Conservation (phyloP, 768 basidiomycete species). For the Lentinus brumalis region DNA sequence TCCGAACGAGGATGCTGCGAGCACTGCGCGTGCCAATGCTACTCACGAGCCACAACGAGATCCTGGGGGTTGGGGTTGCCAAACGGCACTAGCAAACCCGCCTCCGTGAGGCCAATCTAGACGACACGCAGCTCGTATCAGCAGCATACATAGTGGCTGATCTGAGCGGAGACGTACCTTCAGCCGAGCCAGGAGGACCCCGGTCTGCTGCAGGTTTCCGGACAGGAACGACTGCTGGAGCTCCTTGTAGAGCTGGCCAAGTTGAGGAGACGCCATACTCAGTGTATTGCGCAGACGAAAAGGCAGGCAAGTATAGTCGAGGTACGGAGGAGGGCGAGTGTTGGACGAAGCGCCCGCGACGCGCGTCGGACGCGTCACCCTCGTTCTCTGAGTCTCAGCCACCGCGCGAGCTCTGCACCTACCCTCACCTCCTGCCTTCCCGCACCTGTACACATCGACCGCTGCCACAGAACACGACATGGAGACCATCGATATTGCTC, state of each 20-base stretch:
- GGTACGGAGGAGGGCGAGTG: background rate
- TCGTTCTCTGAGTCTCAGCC: conserved; percentile 1
- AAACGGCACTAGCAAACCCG: conserved; percentile 76
- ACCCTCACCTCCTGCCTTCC: conserved; percentile 31
- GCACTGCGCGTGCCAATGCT: background rate
- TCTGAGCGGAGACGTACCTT: conserved; percentile 54
- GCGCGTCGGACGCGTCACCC: conserved; percentile 45
- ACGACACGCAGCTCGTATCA: background rate
- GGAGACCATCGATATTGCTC: conserved; percentile 65
- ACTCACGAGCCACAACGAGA: conserved; percentile 73
- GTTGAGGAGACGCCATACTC: conserved; percentile 52
- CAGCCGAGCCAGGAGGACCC: conserved; percentile 63
- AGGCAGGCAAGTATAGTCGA: background rate
- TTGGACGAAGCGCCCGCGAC: conserved; percentile 21
- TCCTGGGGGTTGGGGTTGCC: conserved; percentile 64
- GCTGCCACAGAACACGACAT: conserved; percentile 52
- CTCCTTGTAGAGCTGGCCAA: conserved; percentile 64
- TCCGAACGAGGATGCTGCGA: too few relatives aligned
- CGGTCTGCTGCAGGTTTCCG: conserved; percentile 69
- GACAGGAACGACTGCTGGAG: conserved; percentile 68
- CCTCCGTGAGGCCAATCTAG: conserved; percentile 77
- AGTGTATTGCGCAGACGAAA: background rate
- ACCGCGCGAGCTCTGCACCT: conserved; percentile 10
- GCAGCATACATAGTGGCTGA: background rate
- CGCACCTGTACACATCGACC: conserved; percentile 22